These are phyloP conservation scores for Aspergillus sp. DNA, from an alignment of 2,329 filamentous ascomycete species.

Conservation along the genomic window DNA sequence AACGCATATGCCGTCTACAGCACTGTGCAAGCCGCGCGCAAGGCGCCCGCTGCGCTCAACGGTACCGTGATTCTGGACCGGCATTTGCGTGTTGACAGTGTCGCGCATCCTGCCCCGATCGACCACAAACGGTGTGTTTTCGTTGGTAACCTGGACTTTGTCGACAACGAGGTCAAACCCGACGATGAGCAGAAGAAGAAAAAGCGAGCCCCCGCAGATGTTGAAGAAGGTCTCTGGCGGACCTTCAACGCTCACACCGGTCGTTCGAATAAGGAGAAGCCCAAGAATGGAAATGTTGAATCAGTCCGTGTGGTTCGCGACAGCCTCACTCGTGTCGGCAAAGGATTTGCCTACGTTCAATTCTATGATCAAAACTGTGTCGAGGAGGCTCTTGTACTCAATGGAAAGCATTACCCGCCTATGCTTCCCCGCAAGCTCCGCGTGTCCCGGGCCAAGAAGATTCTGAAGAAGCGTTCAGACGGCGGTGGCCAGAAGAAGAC, in stretches of 20 bases:
- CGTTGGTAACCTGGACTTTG: conserved; percentile 92
- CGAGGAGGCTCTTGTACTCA: conserved; percentile 82
- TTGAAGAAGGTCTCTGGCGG: conserved; percentile 75
- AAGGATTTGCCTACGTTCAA: conserved; percentile 97
- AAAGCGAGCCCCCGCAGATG: conserved; percentile 74
- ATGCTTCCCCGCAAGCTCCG: conserved; percentile 87
- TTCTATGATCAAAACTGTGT: conserved; percentile 88
- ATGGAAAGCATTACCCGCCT: conserved; percentile 91
- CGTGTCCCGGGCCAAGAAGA: conserved; percentile 80
- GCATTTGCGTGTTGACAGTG: conserved; percentile 85
- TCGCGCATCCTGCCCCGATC: conserved; percentile 79
- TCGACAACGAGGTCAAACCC: conserved; percentile 81
- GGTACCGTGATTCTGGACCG: conserved; percentile 80
- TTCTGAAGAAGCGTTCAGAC: conserved; percentile 48
- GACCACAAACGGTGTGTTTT: conserved; percentile 93
- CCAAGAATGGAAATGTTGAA: conserved; percentile 76
- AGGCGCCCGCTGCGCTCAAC: conserved; percentile 76
- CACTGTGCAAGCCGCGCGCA: conserved; percentile 70
- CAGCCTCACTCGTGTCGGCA: conserved; percentile 85
- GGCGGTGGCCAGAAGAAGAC: conserved; percentile 22
- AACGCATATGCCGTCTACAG: conserved; percentile 94
- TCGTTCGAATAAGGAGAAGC: conserved; percentile 28
- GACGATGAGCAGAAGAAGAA: conserved; percentile 64
- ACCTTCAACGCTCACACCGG: conserved; percentile 42
- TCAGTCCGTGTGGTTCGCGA: conserved; percentile 92